A percentile compares a stretch with the other conserved stretches of the same genome.
phyloP scores from a whole-genome alignment of 1,139 yeast genomes.

The Taiozyma sp. region DNA sequence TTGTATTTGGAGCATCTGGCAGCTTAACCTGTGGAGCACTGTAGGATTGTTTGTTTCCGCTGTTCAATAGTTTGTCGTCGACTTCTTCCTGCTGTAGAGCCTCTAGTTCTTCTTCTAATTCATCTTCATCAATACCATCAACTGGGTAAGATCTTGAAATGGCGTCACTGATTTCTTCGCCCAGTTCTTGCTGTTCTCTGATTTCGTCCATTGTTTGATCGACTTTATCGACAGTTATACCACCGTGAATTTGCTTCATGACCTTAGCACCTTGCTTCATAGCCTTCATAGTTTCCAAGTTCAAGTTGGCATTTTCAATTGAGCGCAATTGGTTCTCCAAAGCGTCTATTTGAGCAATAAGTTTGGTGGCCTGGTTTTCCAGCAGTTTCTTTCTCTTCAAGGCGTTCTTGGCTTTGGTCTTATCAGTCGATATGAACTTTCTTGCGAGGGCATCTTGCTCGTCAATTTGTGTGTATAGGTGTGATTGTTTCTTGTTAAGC shows the following conservation, averaged over 20 bases:
- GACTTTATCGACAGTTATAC: constrained; percentile 91
- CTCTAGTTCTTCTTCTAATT: constrained; percentile 86
- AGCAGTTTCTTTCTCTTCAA: constrained; percentile 81
- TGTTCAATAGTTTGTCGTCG: constrained; percentile 49
- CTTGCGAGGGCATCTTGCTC: constrained; percentile 83
- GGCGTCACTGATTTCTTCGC: constrained; percentile 95
- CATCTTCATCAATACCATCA: constrained; percentile 76
- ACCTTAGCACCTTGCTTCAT: constrained; percentile 98
- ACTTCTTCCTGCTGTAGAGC: constrained; percentile 79
- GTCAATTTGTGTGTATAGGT: constrained; percentile 74
- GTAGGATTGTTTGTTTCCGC: constrained; percentile 29
- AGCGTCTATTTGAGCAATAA: constrained; percentile 85
- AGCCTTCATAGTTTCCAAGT: constrained; percentile 96
- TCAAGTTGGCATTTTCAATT: constrained; percentile 91
- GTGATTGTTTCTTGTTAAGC: constrained; percentile 76
- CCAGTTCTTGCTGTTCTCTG: constrained; percentile 91
- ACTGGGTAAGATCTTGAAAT: constrained; percentile 76
- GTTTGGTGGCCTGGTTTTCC: constrained; percentile 70
- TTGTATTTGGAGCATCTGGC: constrained; percentile 35
- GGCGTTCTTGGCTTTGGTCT: constrained; percentile 75
- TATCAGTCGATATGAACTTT: constrained; percentile 61
- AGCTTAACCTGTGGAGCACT: constrained; percentile 21
- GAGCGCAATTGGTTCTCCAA: constrained; percentile 86
- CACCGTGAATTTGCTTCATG: constrained; percentile 94
- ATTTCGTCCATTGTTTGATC: constrained; percentile 99